Percentiles rank a stretch among this genome's conserved stretches.
Evolutionary conservation across 2,329 filamentous ascomycete species (phyloP).

Genomic region (Aureobasidium sp.): DNA sequence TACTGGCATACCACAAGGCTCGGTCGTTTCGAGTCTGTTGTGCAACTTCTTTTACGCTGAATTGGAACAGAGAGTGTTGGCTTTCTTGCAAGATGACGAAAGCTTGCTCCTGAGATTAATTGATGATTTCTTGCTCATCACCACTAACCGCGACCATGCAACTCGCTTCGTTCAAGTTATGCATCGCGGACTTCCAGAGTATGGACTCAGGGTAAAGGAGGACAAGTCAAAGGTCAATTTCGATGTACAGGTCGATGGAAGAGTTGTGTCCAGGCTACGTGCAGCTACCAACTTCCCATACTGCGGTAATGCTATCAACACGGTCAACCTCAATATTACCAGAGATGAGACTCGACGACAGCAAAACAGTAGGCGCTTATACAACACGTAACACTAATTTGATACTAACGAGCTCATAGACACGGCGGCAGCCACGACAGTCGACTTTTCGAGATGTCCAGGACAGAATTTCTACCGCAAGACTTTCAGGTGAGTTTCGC

Average conservation of each 20-base stretch:
- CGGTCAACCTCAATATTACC: conserved; percentile 61
- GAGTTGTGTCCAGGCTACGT: conserved; percentile 39
- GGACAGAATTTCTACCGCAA: conserved; percentile 76
- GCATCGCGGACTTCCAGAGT: conserved; percentile 68
- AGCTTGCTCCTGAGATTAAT: conserved; percentile 72
- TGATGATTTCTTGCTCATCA: conserved; percentile 90
- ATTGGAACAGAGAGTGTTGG: conserved; percentile 61
- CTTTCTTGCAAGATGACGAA: conserved; percentile 48
- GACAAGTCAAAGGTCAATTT: conserved; percentile 84
- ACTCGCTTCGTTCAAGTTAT: conserved; percentile 66
- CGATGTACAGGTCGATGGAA: conserved; percentile 49
- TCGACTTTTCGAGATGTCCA: conserved; percentile 63
- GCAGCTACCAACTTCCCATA: conserved; percentile 62
- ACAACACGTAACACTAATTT: neutral
- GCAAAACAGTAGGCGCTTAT: conserved; percentile 39
- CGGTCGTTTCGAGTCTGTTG: conserved; percentile 72
- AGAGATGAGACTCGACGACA: conserved; percentile 54
- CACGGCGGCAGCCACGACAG: conserved; percentile 64
- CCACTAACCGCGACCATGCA: conserved; percentile 57
- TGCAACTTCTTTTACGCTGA: conserved; percentile 97
- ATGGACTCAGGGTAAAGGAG: conserved; percentile 69
- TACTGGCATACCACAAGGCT: conserved; percentile 86
- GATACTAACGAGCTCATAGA: conserved; percentile 23
- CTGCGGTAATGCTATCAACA: conserved; percentile 74
- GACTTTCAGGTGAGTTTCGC: conserved; percentile 46